Percentiles rank a stretch among this genome's conserved stretches.
phyloP scores from a whole-genome alignment of 495 filamentous ascomycete genomes.

The Penicillium verhagenii region DNA sequence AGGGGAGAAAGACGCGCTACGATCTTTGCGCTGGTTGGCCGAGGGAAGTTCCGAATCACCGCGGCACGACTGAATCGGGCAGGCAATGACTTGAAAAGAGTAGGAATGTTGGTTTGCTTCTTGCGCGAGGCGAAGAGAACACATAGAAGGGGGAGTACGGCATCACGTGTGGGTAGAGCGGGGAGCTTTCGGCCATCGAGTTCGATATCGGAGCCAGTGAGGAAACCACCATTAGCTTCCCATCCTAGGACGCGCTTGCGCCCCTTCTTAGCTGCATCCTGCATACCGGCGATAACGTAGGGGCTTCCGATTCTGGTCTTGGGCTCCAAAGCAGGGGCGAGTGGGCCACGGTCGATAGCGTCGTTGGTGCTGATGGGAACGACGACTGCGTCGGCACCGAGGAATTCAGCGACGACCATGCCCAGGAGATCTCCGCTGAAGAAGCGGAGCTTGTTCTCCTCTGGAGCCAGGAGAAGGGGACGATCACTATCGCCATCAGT shows the following conservation, averaged over 20 bases:
- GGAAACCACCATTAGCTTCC: conserved; percentile 32
- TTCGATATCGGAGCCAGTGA: conserved; percentile 28
- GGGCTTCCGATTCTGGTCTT: conserved; percentile 31
- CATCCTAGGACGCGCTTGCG: conserved; percentile 22
- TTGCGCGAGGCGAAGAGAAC: conserved; percentile 17
- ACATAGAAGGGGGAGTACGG: conserved; percentile 22
- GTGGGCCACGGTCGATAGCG: conserved; percentile 22
- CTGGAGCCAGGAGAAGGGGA: conserved; percentile 24
- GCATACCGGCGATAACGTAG: conserved; percentile 31
- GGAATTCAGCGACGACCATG: conserved; percentile 25
- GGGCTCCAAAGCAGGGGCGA: conserved; percentile 16
- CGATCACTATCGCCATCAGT: conserved; percentile 32
- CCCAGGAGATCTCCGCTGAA: conserved; percentile 28
- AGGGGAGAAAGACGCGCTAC: conserved; percentile 21
- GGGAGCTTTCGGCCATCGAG: conserved; percentile 16
- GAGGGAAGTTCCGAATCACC: conserved; percentile 28
- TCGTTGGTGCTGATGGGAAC: conserved; percentile 32
- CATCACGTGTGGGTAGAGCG: conserved; percentile 28
- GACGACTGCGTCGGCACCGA: conserved; percentile 23
- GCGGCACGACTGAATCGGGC: conserved; percentile 21
- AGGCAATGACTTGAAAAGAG: conserved; percentile 20
- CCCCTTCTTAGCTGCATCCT: conserved; percentile 17
- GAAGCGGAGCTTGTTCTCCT: conserved; percentile 22
- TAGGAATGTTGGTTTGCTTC: conserved; percentile 9
- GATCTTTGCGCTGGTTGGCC: conserved; percentile 27